These are phyloP conservation scores for Smittium mucronatum DNA, from an alignment of 371 early-diverging fungal species.

Conservation along the genomic window DNA sequence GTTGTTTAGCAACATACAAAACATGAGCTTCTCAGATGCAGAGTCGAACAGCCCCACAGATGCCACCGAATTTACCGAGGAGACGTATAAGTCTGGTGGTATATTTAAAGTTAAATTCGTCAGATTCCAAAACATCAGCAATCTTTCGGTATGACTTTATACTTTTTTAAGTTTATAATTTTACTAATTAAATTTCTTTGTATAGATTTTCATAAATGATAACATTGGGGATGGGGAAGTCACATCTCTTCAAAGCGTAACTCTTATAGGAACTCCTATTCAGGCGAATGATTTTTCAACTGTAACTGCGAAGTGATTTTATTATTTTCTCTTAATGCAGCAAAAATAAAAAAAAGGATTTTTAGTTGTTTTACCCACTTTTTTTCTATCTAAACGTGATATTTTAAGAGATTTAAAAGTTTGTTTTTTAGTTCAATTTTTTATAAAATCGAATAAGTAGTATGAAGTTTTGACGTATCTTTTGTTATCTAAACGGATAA, in stretches of 20 bases:
- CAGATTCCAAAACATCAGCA: constrained; percentile 76
- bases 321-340: too few relatives aligned
- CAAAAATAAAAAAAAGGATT: too few relatives aligned
- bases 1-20: constrained; percentile 63
- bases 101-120: constrained; percentile 71
- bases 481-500: too few relatives aligned
- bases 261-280: constrained; percentile 51
- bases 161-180: too few relatives aligned
- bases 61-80: constrained; percentile 46
- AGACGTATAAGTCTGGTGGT: constrained; percentile 46
- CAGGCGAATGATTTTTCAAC: constrained; percentile 5
- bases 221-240: constrained; percentile 73
- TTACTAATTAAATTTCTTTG: too few relatives aligned
- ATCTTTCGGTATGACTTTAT: constrained; percentile 35
- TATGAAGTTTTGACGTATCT: too few relatives aligned
- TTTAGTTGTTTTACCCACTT: too few relatives aligned
- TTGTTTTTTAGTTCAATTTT: too few relatives aligned
- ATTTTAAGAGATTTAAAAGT: too few relatives aligned
- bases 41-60: constrained; percentile 65
- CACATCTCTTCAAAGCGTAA: constrained; percentile 59
- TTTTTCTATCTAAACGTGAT: too few relatives aligned
- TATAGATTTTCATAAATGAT: constrained; percentile 54
- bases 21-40: constrained; percentile 77
- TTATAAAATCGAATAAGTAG: too few relatives aligned
- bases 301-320: too few relatives aligned